Evolutionary conservation across 352 stramenopile species (phyloP).

Genomic region (Aphanomyces euteiches): DNA sequence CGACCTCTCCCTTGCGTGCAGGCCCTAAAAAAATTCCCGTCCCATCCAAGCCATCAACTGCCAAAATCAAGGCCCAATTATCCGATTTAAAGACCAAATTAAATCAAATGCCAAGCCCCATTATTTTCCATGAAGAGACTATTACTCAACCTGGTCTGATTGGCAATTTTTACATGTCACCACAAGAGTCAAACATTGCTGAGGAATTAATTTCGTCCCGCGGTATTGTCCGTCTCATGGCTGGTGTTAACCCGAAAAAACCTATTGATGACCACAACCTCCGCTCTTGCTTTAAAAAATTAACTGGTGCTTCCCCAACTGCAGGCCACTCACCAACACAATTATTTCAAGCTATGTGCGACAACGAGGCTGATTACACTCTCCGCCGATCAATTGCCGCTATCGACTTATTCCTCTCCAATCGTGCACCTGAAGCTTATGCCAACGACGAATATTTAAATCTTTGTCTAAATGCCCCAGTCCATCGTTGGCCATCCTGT

Average conservation of each 20-base stretch:
- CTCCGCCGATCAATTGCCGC: background rate
- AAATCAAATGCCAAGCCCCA: background rate
- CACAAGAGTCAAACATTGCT: background rate
- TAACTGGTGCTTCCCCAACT: background rate
- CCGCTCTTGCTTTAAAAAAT: background rate
- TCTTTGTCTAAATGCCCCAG: background rate
- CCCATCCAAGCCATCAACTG: background rate
- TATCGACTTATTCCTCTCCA: background rate
- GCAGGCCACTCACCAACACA: background rate
- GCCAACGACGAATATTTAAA: background rate
- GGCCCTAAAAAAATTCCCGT: background rate
- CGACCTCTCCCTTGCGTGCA: background rate
- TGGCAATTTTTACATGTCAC: background rate
- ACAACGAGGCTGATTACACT: background rate
- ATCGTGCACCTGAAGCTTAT: background rate
- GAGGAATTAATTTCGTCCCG: background rate
- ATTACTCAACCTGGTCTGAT: background rate
- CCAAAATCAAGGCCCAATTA: background rate
- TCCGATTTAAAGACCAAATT: background rate
- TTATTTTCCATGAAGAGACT: background rate
- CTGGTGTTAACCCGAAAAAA: background rate
- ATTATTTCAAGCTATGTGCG: background rate
- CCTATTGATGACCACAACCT: background rate
- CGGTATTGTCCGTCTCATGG: background rate
- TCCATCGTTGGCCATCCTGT: background rate